phyloP scores from a whole-genome alignment of 345 rosid genomes.

The Aurinia saxatilis region DNA sequence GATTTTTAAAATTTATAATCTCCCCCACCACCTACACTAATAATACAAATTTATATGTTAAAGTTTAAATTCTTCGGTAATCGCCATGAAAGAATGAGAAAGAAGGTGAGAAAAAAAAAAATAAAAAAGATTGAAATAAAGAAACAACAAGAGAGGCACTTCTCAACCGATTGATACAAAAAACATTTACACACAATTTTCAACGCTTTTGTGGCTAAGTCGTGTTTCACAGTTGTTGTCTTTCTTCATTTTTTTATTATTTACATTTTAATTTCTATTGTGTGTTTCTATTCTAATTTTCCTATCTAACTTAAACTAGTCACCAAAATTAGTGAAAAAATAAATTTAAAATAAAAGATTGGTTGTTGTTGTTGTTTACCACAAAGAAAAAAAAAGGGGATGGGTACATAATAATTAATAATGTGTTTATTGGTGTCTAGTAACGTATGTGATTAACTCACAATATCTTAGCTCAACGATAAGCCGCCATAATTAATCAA shows the following conservation, averaged over 20 bases:
- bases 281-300: background rate
- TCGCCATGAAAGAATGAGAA: slow-evolving; percentile 18
- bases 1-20: background rate
- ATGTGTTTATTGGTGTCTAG: slow-evolving; percentile 19
- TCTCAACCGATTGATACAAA: slow-evolving; percentile 48
- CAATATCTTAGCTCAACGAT: slow-evolving; percentile 18
- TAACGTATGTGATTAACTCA: slow-evolving; percentile 24
- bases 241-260: slow-evolving; percentile 10
- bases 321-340: background rate
- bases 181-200: slow-evolving; percentile 34
- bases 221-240: slow-evolving; percentile 27
- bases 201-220: slow-evolving; percentile 43
- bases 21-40: slow-evolving; percentile 1
- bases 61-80: background rate
- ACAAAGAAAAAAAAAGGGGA: background rate
- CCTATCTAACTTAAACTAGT: slow-evolving; percentile 31
- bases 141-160: slow-evolving; percentile 48
- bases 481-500: slow-evolving; percentile 7
- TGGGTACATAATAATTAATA: slow-evolving; percentile 7
- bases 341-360: background rate
- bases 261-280: background rate
- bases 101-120: slow-evolving; percentile 11
- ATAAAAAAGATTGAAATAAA: background rate
- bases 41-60: background rate
- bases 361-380: slow-evolving; percentile 19